These are phyloP conservation scores for Plenodomus biglobosus DNA, from an alignment of 2,329 filamentous ascomycete genomes.

Conservation along the genomic window DNA sequence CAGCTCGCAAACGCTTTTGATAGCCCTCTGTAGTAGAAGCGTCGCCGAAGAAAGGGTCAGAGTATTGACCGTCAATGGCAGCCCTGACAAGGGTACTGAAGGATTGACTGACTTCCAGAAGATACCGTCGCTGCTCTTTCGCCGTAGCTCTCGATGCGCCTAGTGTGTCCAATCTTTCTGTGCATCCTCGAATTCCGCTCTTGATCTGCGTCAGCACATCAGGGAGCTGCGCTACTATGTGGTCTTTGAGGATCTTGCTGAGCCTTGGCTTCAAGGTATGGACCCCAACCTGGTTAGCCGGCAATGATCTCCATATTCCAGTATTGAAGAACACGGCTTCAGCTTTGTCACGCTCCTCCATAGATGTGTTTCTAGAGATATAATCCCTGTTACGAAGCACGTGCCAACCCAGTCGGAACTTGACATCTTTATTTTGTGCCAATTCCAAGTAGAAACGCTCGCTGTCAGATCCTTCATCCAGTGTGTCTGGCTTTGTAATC, in stretches of 20 bases:
- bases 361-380: slow-evolving; percentile 19
- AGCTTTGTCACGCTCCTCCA: slow-evolving; percentile 43
- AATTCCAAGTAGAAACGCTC: slow-evolving; percentile 46
- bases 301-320: slow-evolving; percentile 43
- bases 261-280: slow-evolving; percentile 19
- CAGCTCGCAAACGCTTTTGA: slow-evolving; percentile 23
- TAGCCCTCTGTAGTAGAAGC: too few species aligned
- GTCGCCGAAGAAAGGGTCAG: slow-evolving; percentile 55
- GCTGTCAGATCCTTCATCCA: slow-evolving; percentile 43
- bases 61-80: slow-evolving; percentile 51
- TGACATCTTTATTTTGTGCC: slow-evolving; percentile 44
- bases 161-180: slow-evolving; percentile 46
- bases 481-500: slow-evolving; percentile 58
- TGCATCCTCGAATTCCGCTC: slow-evolving; percentile 19
- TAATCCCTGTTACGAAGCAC: slow-evolving; percentile 53
- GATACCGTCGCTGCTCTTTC: slow-evolving; percentile 52
- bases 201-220: slow-evolving; percentile 32
- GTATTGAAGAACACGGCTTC: slow-evolving; percentile 41
- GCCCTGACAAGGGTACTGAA: slow-evolving; percentile 51
- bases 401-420: slow-evolving; percentile 54
- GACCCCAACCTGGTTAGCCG: slow-evolving; percentile 22
- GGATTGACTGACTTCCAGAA: slow-evolving; percentile 48
- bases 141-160: slow-evolving; percentile 51
- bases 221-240: slow-evolving; percentile 23
- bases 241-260: slow-evolving; percentile 24